Percentiles rank a stretch among this genome's conserved stretches.
Conservation (phyloP, 148 eudicot genomes). For the Diospyros lotus region DNA sequence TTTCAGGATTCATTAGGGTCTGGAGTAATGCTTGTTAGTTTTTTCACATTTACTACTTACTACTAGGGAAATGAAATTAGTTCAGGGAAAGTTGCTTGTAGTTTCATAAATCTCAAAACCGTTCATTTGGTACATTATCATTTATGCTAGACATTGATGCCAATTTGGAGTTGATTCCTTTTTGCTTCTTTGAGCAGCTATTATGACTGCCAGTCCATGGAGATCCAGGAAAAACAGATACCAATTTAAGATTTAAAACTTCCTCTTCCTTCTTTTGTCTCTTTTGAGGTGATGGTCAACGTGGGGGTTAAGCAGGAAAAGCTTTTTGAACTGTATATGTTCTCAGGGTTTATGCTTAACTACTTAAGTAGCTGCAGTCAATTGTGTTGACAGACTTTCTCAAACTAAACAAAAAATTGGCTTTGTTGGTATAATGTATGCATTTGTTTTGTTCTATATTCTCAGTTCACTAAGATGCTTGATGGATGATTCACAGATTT, state of each 20-base stretch:
- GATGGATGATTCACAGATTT: constrained; percentile 22
- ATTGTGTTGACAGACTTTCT: not conserved
- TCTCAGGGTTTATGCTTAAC: not conserved
- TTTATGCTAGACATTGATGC: too few species aligned
- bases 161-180: too few species aligned
- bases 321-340: not conserved
- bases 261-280: not conserved
- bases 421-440: not conserved
- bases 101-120: not conserved
- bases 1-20: too few species aligned
- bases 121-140: not conserved
- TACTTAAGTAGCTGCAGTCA: not conserved
- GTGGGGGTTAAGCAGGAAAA: not conserved
- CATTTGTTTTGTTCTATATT: not conserved
- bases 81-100: not conserved
- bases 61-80: not conserved
- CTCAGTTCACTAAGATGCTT: not conserved
- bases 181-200: not conserved
- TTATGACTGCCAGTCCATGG: not conserved
- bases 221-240: not conserved
- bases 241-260: not conserved
- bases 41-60: not conserved
- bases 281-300: not conserved
- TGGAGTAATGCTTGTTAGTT: not conserved
- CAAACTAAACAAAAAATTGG: not conserved